These are phyloP conservation scores for Mycena capillaripes DNA, from an alignment of 768 basidiomycete genomes.

Conservation along the genomic window DNA sequence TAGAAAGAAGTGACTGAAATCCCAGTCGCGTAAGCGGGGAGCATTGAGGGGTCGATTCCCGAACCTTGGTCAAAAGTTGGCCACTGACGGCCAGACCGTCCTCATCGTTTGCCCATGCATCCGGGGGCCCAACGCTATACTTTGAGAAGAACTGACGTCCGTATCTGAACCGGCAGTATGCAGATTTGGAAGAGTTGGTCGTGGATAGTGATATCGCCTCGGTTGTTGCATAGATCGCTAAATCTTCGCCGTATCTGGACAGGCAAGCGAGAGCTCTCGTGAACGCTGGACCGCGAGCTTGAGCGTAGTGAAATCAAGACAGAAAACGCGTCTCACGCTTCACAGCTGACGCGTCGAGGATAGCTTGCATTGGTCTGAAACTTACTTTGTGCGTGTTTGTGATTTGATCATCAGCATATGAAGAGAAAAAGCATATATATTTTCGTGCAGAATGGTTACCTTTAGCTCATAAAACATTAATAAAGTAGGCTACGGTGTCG, in stretches of 20 bases:
- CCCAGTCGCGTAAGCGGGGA: slow-evolving; percentile 18
- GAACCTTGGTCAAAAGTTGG: slow-evolving; percentile 79
- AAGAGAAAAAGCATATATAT: too few species aligned
- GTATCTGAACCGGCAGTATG: slow-evolving; percentile 86
- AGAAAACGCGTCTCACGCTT: slow-evolving; percentile 55
- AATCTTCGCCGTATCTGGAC: slow-evolving; percentile 86
- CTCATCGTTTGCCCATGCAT: slow-evolving; percentile 47
- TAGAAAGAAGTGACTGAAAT: slow-evolving; percentile 74
- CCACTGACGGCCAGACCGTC: slow-evolving; percentile 65
- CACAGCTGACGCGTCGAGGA: slow-evolving; percentile 69
- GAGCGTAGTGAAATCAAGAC: slow-evolving; percentile 26
- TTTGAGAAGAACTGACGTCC: slow-evolving; percentile 77
- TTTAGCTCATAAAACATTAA: slow-evolving; percentile 39
- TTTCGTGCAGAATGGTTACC: too few species aligned
- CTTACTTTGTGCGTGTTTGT: not conserved
- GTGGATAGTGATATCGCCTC: slow-evolving; percentile 76
- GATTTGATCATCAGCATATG: too few species aligned
- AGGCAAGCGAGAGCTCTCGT: slow-evolving; percentile 82
- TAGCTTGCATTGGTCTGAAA: slow-evolving; percentile 69
- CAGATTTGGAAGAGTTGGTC: slow-evolving; percentile 86
- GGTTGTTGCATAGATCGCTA: slow-evolving; percentile 74
- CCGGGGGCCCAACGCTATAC: slow-evolving; percentile 59
- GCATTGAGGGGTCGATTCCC: slow-evolving; percentile 7
- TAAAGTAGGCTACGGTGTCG: slow-evolving; percentile 66
- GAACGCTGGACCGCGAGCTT: slow-evolving; percentile 65